Evolutionary conservation across 1,284 basidiomycete species (phyloP).

Genomic region (Cryptococcus sp.): DNA sequence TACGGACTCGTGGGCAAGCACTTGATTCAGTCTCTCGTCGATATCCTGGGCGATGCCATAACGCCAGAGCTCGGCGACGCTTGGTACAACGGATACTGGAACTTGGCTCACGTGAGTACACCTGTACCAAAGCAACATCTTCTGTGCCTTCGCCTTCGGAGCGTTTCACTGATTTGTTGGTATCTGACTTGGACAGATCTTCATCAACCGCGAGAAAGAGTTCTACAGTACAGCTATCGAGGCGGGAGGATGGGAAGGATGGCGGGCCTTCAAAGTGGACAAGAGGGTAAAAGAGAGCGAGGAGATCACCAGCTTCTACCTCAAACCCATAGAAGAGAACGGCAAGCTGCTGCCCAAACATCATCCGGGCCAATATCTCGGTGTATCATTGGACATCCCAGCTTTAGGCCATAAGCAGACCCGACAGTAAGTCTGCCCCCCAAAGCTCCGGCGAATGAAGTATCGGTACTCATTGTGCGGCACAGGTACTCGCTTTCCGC

Average conservation of each 20-base stretch:
- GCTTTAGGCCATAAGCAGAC: constrained; percentile 28
- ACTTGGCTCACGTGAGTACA: constrained; percentile 25
- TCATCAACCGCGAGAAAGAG: constrained; percentile 41
- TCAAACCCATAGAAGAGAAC: constrained; percentile 31
- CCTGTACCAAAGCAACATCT: too few species aligned
- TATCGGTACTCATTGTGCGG: neutral
- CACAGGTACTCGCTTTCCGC: constrained; percentile 39
- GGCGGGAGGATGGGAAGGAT: constrained; percentile 35
- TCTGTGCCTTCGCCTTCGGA: too few species aligned
- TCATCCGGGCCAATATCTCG: constrained; percentile 43
- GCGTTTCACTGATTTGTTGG: neutral
- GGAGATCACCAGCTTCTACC: constrained; percentile 34
- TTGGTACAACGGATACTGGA: constrained; percentile 40
- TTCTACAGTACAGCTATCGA: constrained; percentile 28
- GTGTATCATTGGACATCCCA: constrained; percentile 25
- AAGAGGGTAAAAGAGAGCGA: constrained; percentile 32
- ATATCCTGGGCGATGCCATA: constrained; percentile 42
- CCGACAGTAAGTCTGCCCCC: constrained; percentile 19
- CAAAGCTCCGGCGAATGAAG: too few species aligned
- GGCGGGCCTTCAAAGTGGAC: constrained; percentile 35
- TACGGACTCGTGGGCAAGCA: constrained; percentile 42
- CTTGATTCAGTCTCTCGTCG: constrained; percentile 36
- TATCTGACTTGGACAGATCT: constrained; percentile 22
- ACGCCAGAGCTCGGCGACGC: constrained; percentile 39
- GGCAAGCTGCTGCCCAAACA: constrained; percentile 27